These are phyloP conservation scores for Zarea fungicola DNA, from an alignment of 2,329 filamentous ascomycete species.

Conservation along the genomic window DNA sequence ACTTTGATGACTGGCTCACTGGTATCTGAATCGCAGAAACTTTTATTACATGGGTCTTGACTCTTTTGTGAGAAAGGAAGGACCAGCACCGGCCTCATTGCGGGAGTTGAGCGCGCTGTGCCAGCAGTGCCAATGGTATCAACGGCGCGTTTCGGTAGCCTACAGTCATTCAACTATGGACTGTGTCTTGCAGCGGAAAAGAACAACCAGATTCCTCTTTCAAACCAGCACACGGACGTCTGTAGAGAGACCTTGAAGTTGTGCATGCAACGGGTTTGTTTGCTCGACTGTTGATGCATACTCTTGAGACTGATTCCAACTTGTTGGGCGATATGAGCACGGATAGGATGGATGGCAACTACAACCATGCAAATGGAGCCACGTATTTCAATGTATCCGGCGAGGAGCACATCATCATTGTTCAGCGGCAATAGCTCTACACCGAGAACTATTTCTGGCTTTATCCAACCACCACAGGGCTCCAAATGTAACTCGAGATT, in stretches of 20 bases:
- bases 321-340: background rate
- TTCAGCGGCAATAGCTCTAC: background rate
- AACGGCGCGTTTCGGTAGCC: background rate
- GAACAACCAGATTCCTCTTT: background rate
- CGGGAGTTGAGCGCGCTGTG: background rate
- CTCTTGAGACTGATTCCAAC: background rate
- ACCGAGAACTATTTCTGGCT: background rate
- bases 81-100: background rate
- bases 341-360: constrained; percentile 2
- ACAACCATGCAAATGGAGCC: background rate
- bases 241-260: background rate
- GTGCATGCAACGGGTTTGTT: background rate
- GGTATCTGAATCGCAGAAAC: background rate
- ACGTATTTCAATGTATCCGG: background rate
- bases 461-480: background rate
- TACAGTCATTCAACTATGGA: background rate
- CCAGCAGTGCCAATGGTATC: background rate
- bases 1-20: background rate
- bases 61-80: background rate
- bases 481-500: background rate
- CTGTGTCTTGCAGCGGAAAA: background rate
- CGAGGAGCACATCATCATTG: background rate
- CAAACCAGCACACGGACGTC: too few species aligned
- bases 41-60: background rate
- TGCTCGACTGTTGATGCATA: background rate